These are phyloP conservation scores for Alectoria sarmentosa DNA, from an alignment of 495 filamentous ascomycete species.

Conservation along the genomic window DNA sequence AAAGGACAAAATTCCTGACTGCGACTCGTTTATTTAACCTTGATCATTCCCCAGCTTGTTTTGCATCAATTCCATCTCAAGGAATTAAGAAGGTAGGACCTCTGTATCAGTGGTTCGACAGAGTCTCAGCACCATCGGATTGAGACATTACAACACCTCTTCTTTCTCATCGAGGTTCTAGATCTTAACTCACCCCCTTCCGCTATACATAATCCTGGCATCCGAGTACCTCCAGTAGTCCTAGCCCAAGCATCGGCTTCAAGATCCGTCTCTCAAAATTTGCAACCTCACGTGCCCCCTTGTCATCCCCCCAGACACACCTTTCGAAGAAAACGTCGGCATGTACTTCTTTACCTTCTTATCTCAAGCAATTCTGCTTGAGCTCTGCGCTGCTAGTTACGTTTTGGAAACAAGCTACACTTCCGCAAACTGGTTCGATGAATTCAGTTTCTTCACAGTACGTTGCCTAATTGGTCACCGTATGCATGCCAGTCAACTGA, in stretches of 20 bases:
- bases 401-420: conserved; percentile 3
- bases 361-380: not conserved
- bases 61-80: not conserved
- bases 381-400: not conserved
- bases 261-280: not conserved
- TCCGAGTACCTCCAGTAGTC: not conserved
- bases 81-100: not conserved
- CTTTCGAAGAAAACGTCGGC: not conserved
- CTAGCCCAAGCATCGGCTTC: not conserved
- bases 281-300: not conserved
- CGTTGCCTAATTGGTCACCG: not conserved
- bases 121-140: not conserved
- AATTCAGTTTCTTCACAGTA: not conserved
- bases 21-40: not conserved
- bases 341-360: not conserved
- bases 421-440: not conserved
- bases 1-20: not conserved
- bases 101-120: not conserved
- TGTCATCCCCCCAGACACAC: not conserved
- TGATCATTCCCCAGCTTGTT: not conserved
- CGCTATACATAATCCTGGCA: not conserved
- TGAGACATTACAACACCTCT: not conserved
- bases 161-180: not conserved
- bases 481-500: not conserved
- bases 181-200: not conserved